Evolutionary conservation across 345 rosid genomes (phyloP), one percentile per base, ranked within the genome.

Genomic region (Sisymbrium altissimum): DNA sequence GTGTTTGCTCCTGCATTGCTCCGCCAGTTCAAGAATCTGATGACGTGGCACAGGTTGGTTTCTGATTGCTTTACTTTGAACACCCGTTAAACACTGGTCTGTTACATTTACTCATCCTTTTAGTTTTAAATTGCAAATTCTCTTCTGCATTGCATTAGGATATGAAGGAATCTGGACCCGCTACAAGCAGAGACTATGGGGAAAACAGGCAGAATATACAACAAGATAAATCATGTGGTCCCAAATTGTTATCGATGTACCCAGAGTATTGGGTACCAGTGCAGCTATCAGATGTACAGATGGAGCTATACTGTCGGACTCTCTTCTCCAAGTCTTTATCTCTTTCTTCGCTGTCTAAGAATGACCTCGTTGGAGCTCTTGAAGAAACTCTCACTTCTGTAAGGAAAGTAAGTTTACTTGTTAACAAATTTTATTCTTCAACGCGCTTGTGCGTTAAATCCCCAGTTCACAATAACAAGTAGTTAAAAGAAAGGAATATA

Each of bases 201-300:
- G 84, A 83, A 66, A 68, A 61, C 64, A 19, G 44, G 50, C 36
- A 49, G 60, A 67, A 58, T 46, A 61, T 65, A 7, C 81, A 76
- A 75, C 67, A 23, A 7, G 55, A 49, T 57, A 80, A 50, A 55
- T 49, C 81, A 75, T 45, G 74, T 69, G 84, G 75, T 7, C 68
- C 82, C 84, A 85, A 78, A 80, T 64, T 57, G 12, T 86, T 83
- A 13, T 86, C 87, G 30, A 76, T 83, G 79, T 86, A 88, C 83
- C 59, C 72, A 5, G 99, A 95, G 84, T 92, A 85, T 64, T 92
- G 98, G 99, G 89, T 95, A 73, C 99, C 99, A 46, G 90, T 84
- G 39, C 84, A 81, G 76, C 73, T 95, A 79, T 92, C 98, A 40
- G 66, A 82, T 73, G 80, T 90, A 78, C 99, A 95, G 81, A 88